Conservation (phyloP, 345 rosid species). For the Balakata baccata region DNA sequence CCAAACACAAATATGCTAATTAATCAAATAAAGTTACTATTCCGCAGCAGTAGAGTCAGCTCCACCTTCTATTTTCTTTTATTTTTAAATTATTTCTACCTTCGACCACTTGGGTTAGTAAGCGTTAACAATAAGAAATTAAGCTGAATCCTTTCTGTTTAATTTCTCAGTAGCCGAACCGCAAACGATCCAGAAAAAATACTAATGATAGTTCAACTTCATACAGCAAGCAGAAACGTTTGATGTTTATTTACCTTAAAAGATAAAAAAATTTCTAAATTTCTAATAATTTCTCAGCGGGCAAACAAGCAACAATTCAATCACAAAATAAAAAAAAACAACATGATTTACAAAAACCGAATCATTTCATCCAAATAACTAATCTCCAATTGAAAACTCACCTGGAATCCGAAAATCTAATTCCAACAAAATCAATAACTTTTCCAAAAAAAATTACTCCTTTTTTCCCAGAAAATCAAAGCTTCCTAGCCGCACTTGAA, state of each 20-base stretch:
- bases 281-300: slow-evolving; percentile 19
- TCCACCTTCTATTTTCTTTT: background rate
- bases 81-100: background rate
- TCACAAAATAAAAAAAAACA: background rate
- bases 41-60: background rate
- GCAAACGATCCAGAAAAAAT: background rate
- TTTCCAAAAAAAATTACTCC: background rate
- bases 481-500: background rate
- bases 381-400: slow-evolving; percentile 21
- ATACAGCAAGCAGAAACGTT: background rate
- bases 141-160: background rate
- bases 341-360: background rate
- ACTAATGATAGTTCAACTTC: slow-evolving; percentile 1
- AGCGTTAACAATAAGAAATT: background rate
- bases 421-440: slow-evolving; percentile 19
- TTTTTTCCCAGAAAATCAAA: slow-evolving; percentile 1
- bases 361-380: background rate
- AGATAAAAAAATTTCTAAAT: background rate
- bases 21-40: background rate
- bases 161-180: background rate
- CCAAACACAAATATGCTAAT: background rate
- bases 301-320: slow-evolving; percentile 18
- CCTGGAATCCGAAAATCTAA: slow-evolving; percentile 30
- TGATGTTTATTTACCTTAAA: background rate
- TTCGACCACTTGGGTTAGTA: background rate